Conservation (phyloP, 2,329 filamentous ascomycete species). For the Fusarium sp. region DNA sequence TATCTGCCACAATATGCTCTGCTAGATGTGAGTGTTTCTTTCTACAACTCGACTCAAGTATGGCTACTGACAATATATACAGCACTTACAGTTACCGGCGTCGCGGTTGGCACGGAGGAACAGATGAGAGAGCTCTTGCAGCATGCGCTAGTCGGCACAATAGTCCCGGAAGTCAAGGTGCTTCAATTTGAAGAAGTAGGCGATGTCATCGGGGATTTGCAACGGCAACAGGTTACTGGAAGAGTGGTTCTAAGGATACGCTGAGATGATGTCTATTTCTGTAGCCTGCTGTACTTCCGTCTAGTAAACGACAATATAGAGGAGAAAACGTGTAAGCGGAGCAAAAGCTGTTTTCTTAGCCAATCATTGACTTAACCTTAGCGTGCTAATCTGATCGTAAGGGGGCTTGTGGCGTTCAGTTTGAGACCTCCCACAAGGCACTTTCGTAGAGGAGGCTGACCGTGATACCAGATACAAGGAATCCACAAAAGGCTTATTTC, state of each 20-base stretch:
- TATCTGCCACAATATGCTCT: slow-evolving; percentile 42
- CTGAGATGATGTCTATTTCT: background rate
- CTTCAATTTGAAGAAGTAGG: slow-evolving; percentile 24
- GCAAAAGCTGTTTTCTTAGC: no score
- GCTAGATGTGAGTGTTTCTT: slow-evolving; percentile 23
- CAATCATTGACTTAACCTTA: no score
- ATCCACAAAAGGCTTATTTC: no score
- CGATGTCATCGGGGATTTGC: slow-evolving; percentile 12
- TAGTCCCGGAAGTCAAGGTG: slow-evolving; percentile 11
- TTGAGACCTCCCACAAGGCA: no score
- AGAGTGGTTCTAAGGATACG: slow-evolving; percentile 37
- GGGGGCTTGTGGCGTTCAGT: no score
- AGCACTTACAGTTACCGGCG: slow-evolving; percentile 37
- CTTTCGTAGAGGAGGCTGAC: no score
- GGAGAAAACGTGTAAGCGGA: no score
- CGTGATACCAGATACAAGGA: no score
- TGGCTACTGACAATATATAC: background rate
- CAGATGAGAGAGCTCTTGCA: slow-evolving; percentile 35
- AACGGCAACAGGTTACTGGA: slow-evolving; percentile 24
- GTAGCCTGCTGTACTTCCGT: no score
- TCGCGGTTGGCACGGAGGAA: slow-evolving; percentile 35
- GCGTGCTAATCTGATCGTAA: no score
- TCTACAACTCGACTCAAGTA: fast-evolving
- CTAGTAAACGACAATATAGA: no score
- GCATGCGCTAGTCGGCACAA: background rate